These are phyloP conservation scores for Plasmopara muralis DNA, from an alignment of 352 stramenopile species.

Conservation along the genomic window DNA sequence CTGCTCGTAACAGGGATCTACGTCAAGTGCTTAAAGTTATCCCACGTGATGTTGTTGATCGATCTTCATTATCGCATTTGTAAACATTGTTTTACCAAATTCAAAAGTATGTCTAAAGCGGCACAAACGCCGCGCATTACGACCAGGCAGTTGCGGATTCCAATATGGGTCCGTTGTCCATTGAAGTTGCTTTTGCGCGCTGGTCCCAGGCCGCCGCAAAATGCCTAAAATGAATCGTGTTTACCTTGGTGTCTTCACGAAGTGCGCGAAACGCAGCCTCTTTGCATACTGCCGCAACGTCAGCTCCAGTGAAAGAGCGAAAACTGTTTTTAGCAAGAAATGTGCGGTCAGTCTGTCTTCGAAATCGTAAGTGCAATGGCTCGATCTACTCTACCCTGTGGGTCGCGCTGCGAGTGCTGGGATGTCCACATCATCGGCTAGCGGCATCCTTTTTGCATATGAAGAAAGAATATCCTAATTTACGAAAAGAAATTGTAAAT, in stretches of 20 bases:
- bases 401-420: constrained; percentile 27
- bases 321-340: constrained; percentile 14
- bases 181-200: constrained; percentile 13
- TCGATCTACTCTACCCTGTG: constrained; percentile 31
- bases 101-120: too few species aligned
- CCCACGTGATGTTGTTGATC: constrained; percentile 10
- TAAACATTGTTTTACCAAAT: too few species aligned
- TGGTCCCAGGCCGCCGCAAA: constrained; percentile 48
- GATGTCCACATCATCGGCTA: constrained; percentile 52
- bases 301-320: constrained; percentile 47
- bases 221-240: constrained; percentile 28
- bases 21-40: constrained; percentile 29
- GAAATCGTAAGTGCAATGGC: constrained; percentile 5
- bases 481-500: constrained; percentile 7
- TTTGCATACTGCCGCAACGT: constrained; percentile 67
- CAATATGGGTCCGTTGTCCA: too few species aligned
- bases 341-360: constrained; percentile 2
- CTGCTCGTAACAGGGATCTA: constrained; percentile 24
- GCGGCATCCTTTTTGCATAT: constrained; percentile 65
- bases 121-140: not conserved
- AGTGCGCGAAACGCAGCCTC: constrained; percentile 74
- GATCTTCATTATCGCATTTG: constrained; percentile 20
- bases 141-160: too few species aligned
- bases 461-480: constrained; percentile 55
- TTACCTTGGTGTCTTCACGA: constrained; percentile 47